phyloP scores from a whole-genome alignment of 768 basidiomycete species.

The Daedaleopsis sinensis region DNA sequence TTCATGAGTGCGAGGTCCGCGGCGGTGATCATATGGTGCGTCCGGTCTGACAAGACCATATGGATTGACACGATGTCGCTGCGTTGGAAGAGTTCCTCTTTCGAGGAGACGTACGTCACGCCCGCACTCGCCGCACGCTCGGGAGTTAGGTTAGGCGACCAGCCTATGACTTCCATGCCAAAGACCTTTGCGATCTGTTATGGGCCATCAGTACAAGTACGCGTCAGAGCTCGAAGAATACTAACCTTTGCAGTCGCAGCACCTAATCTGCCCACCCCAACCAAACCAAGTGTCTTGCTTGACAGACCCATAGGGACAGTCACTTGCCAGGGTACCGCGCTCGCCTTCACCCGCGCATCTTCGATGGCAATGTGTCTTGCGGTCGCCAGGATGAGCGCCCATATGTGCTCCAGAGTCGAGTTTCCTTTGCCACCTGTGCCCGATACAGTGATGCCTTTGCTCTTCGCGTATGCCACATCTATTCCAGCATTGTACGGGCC shows the following conservation, averaged over 20 bases:
- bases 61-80: conserved; percentile 68
- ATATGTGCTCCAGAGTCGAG: conserved; percentile 65
- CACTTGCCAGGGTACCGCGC: conserved; percentile 57
- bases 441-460: conserved; percentile 53
- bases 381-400: conserved; percentile 61
- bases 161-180: conserved; percentile 60
- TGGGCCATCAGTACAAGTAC: neutral
- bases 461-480: conserved; percentile 48
- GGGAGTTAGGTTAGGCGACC: conserved; percentile 66
- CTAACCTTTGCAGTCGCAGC: conserved; percentile 50
- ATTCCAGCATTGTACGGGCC: conserved; percentile 53
- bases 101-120: conserved; percentile 49
- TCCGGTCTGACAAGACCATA: conserved; percentile 55
- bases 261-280: conserved; percentile 66
- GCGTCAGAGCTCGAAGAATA: neutral
- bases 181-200: conserved; percentile 59
- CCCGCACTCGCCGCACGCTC: conserved; percentile 56
- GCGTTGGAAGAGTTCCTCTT: conserved; percentile 53
- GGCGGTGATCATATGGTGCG: conserved; percentile 49
- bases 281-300: conserved; percentile 59
- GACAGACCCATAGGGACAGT: conserved; percentile 51
- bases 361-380: conserved; percentile 53
- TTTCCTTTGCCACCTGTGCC: conserved; percentile 49
- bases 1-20: conserved; percentile 58
- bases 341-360: conserved; percentile 47